phyloP scores from a whole-genome alignment of 2,329 filamentous ascomycete genomes.

The Aureobasidium zeae region DNA sequence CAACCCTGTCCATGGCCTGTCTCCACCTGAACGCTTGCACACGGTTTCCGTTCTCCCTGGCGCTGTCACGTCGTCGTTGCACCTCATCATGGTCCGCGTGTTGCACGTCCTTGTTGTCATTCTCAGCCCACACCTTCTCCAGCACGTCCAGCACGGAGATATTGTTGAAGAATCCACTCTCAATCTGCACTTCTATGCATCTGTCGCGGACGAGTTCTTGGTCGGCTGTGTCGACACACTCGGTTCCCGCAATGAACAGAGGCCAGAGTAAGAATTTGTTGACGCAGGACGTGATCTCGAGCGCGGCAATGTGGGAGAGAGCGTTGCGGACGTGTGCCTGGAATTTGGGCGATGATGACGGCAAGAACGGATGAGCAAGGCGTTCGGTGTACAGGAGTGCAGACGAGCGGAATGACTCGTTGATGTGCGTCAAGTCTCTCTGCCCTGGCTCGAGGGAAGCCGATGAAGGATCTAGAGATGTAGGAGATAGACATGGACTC shows the following conservation, averaged over 20 bases:
- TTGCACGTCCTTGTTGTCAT: conserved; percentile 21
- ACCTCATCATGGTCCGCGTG: conserved; percentile 23
- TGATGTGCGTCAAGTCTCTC: conserved; percentile 69
- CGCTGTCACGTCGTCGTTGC: conserved; percentile 23
- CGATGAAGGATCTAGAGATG: conserved; percentile 35
- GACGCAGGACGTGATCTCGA: conserved; percentile 60
- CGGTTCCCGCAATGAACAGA: conserved; percentile 79
- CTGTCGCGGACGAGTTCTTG: conserved; percentile 69
- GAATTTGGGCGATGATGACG: conserved; percentile 67
- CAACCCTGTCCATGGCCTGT: conserved; percentile 41
- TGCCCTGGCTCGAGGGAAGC: conserved; percentile 42
- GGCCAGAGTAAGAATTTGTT: conserved; percentile 93
- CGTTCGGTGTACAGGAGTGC: conserved; percentile 85
- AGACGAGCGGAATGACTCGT: conserved; percentile 81
- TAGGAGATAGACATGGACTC: conserved; percentile 4
- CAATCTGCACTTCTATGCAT: conserved; percentile 76
- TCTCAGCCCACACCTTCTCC: conserved; percentile 65
- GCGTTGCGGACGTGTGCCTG: conserved; percentile 75
- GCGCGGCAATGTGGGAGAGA: conserved; percentile 70
- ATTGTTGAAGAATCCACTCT: conserved; percentile 91
- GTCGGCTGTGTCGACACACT: conserved; percentile 74
- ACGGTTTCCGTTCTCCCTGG: conserved; percentile 18
- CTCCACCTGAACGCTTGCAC: conserved; percentile 41
- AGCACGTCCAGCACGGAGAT: conserved; percentile 74
- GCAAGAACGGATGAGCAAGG: conserved; percentile 64